A percentile compares a stretch with the other conserved stretches of the same genome.
Evolutionary conservation across 768 basidiomycete genomes (phyloP).

Genomic region (Tricholomella constricta): DNA sequence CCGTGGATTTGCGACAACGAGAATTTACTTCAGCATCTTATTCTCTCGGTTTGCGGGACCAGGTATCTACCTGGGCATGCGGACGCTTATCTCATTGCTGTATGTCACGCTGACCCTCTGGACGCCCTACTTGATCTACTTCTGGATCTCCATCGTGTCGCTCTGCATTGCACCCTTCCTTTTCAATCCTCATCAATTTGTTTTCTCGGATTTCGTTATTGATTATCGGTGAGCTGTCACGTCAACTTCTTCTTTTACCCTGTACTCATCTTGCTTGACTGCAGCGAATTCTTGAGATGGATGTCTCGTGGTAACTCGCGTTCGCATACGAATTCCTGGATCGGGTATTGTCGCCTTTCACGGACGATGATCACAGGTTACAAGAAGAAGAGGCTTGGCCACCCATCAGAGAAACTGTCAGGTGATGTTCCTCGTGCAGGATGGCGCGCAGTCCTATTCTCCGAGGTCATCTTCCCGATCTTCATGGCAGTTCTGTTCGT

Average conservation of each 20-base stretch:
- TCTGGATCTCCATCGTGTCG: constrained; percentile 94
- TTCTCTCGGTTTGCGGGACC: constrained; percentile 99
- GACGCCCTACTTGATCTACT: constrained; percentile 94
- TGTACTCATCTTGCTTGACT: constrained; percentile 15
- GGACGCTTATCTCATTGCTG: constrained; percentile 88
- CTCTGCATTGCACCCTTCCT: constrained; percentile 95
- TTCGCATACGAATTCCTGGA: constrained; percentile 98
- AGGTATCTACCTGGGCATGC: constrained; percentile 95
- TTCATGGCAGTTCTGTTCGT: constrained; percentile 85
- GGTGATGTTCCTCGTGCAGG: constrained; percentile 92
- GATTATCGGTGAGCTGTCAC: constrained; percentile 70
- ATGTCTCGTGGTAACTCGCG: constrained; percentile 99
- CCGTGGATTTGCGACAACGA: constrained; percentile 96
- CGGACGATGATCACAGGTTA: constrained; percentile 99
- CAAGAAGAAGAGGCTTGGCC: constrained; percentile 96
- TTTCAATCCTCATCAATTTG: constrained; percentile 99
- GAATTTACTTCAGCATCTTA: constrained; percentile 92
- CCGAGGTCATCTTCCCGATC: constrained; percentile 85
- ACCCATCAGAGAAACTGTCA: constrained; percentile 96
- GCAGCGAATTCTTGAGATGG: constrained; percentile 96
- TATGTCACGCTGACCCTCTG: constrained; percentile 92
- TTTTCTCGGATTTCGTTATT: constrained; percentile 94
- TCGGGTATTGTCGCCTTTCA: constrained; percentile 97
- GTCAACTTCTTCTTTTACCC: background rate
- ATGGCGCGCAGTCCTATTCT: constrained; percentile 88